These are phyloP conservation scores for Epichloe baconii DNA, from an alignment of 2,329 filamentous ascomycete species.

Conservation along the genomic window DNA sequence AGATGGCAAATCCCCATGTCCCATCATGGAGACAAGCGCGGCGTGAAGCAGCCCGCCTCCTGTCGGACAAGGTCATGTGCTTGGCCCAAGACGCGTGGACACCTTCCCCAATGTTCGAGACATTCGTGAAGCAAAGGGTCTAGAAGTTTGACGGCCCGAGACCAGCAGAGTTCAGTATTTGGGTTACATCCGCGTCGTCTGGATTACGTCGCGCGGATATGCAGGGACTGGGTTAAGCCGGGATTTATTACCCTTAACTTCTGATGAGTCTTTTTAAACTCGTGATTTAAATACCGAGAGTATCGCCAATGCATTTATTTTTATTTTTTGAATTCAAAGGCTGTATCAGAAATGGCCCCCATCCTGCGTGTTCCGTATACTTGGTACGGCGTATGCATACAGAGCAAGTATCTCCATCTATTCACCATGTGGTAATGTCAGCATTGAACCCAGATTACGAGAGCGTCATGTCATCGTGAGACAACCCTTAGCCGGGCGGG, in stretches of 20 bases:
- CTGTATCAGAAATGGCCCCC: neutral
- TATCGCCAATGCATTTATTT: too few species aligned
- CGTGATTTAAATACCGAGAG: too few species aligned
- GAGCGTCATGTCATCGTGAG: neutral
- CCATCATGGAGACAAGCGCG: neutral
- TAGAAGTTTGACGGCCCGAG: neutral
- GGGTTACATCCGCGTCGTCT: neutral
- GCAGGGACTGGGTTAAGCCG: too few species aligned
- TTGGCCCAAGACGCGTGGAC: neutral
- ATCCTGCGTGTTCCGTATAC: neutral
- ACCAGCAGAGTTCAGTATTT: neutral
- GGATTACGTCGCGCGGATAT: too few species aligned
- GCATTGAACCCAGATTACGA: neutral
- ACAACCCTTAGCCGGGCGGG: neutral
- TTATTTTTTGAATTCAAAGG: too few species aligned
- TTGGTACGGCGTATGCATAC: neutral
- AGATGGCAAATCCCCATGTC: neutral
- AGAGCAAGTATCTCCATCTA: neutral
- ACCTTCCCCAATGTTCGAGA: too few species aligned
- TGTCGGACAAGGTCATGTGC: neutral
- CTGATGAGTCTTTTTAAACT: too few species aligned
- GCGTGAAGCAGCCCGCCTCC: neutral
- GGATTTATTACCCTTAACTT: too few species aligned
- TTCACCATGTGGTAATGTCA: neutral
- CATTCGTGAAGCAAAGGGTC: neutral